Conservation (phyloP, 2,329 filamentous ascomycete species). For the Bipolaris cookei region DNA sequence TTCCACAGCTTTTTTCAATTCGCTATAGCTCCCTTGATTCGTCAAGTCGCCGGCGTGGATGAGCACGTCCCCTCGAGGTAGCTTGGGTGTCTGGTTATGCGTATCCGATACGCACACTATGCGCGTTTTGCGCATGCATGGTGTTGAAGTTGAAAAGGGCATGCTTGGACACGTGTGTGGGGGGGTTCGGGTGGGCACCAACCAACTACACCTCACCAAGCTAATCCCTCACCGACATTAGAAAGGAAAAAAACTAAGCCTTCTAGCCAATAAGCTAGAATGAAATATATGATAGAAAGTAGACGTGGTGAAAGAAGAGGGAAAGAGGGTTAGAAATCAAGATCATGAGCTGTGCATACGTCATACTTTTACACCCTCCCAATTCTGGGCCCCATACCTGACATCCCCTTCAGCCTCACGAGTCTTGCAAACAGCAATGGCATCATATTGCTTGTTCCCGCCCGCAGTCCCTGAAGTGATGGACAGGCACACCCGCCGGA, state of each 20-base stretch:
- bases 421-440: not conserved
- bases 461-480: constrained; percentile 1
- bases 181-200: too few species aligned
- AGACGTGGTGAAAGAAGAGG: not conserved
- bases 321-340: not conserved
- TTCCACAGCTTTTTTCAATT: constrained; percentile 64
- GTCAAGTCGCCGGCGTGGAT: constrained; percentile 80
- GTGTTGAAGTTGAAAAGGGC: not conserved
- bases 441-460: constrained; percentile 1
- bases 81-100: constrained; percentile 68
- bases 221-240: not conserved
- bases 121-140: constrained; percentile 55
- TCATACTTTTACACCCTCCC: not conserved
- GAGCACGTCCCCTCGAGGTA: constrained; percentile 75
- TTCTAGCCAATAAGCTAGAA: not conserved
- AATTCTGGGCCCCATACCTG: not conserved
- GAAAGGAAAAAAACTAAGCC: not conserved
- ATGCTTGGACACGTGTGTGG: not conserved
- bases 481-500: constrained; percentile 2
- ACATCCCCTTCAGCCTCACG: not conserved
- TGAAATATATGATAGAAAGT: not conserved
- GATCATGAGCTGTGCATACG: not conserved
- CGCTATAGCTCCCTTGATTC: constrained; percentile 67
- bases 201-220: not conserved
- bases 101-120: constrained; percentile 81